phyloP scores from a whole-genome alignment of 2,329 filamentous ascomycete genomes.

The Aspergillus alliaceus region DNA sequence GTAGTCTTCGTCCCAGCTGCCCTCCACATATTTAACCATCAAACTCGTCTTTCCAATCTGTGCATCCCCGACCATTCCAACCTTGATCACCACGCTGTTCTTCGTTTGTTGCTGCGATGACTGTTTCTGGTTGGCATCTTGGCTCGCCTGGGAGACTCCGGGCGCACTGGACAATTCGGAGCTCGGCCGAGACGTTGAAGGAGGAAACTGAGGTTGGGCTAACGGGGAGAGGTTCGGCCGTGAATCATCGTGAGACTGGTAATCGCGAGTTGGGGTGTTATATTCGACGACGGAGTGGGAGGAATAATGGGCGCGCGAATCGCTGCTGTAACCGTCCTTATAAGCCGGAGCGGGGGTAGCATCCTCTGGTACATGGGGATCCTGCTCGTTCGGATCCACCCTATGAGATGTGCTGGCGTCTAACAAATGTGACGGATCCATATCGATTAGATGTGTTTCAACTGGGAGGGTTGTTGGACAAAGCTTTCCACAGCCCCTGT shows the following conservation, averaged over 20 bases:
- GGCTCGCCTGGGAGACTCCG: slow-evolving; percentile 50
- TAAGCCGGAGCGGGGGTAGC: slow-evolving; percentile 22
- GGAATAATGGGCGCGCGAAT: slow-evolving; percentile 51
- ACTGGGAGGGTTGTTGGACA: background rate
- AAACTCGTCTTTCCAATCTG: slow-evolving; percentile 98
- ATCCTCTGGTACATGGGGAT: slow-evolving; percentile 37
- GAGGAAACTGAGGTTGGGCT: slow-evolving; percentile 40
- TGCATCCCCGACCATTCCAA: slow-evolving; percentile 98
- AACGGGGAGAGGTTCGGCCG: slow-evolving; percentile 42
- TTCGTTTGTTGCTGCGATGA: slow-evolving; percentile 43
- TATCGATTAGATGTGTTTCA: slow-evolving; percentile 12
- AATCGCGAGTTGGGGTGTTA: slow-evolving; percentile 35
- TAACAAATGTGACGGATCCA: slow-evolving; percentile 29
- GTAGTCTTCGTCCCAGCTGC: slow-evolving; percentile 99
- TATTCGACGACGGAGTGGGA: slow-evolving; percentile 40
- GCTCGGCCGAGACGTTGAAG: slow-evolving; percentile 46
- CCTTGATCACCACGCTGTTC: slow-evolving; percentile 90
- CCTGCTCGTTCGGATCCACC: slow-evolving; percentile 20
- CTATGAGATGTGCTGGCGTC: slow-evolving; percentile 20
- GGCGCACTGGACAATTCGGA: slow-evolving; percentile 50
- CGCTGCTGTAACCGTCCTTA: slow-evolving; percentile 43
- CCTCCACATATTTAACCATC: slow-evolving; percentile 99
- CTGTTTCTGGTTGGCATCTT: slow-evolving; percentile 50
- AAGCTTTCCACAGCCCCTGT: slow-evolving; percentile 4
- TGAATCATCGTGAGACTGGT: slow-evolving; percentile 48